Conservation (phyloP, 2,329 filamentous ascomycete species). For the Fusarium sp. region DNA sequence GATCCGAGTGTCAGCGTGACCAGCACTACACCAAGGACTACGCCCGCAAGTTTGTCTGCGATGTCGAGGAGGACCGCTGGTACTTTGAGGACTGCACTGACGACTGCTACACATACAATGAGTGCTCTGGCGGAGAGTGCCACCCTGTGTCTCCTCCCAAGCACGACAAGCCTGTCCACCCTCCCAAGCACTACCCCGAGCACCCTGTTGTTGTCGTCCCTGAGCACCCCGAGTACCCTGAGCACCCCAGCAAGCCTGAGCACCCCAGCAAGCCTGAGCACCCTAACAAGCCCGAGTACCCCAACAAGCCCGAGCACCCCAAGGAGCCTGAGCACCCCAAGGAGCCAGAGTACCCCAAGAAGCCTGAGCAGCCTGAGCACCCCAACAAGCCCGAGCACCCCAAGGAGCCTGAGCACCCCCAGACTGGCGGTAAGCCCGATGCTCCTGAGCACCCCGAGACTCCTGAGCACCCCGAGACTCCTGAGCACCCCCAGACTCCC, state of each 20-base stretch:
- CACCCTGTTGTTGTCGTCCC: slow-evolving; percentile 26
- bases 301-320: background rate
- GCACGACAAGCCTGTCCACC: background rate
- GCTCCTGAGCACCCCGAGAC: background rate
- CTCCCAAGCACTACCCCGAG: slow-evolving; percentile 12
- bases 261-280: background rate
- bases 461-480: too few relatives aligned
- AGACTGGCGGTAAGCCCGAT: background rate
- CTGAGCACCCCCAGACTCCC: too few relatives aligned
- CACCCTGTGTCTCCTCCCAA: slow-evolving; percentile 27
- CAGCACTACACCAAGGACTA: slow-evolving; percentile 44
- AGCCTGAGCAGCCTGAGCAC: background rate
- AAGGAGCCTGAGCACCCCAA: background rate
- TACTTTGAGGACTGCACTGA: slow-evolving; percentile 45
- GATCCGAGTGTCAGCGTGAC: slow-evolving; percentile 43
- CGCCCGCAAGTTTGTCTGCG: slow-evolving; percentile 48
- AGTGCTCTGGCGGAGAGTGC: slow-evolving; percentile 43
- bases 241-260: background rate
- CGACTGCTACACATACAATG: slow-evolving; percentile 44
- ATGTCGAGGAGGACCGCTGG: slow-evolving; percentile 42
- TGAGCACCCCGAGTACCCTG: slow-evolving; percentile 6
- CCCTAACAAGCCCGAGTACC: background rate
- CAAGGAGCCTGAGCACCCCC: too few relatives aligned
- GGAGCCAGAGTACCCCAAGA: too few relatives aligned
- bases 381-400: too few relatives aligned